These are phyloP conservation scores for Tephrocybe sp. DNA, from an alignment of 768 basidiomycete genomes.

Conservation along the genomic window DNA sequence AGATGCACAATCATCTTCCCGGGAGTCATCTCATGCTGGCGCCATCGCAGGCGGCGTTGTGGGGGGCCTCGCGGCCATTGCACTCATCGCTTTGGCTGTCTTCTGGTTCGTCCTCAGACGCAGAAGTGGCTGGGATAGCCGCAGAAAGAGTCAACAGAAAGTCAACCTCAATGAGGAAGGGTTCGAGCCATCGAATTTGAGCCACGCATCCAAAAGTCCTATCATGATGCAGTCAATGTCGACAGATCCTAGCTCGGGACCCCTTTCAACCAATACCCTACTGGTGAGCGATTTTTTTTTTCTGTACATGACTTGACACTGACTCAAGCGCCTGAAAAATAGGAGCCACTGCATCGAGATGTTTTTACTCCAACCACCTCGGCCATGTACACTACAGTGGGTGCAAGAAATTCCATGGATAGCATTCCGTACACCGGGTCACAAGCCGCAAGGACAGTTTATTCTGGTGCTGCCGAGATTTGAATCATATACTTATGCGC, in stretches of 20 bases:
- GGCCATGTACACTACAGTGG: constrained; percentile 27
- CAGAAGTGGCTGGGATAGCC: constrained; percentile 5
- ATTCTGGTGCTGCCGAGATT: constrained; percentile 31
- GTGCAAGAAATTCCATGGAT: constrained; percentile 29
- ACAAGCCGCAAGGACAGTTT: constrained; percentile 22
- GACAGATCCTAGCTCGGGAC: background rate
- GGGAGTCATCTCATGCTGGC: constrained; percentile 37
- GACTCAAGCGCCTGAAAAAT: background rate
- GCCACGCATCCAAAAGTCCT: background rate
- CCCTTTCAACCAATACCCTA: background rate
- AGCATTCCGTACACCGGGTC: constrained; percentile 22
- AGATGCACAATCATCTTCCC: background rate
- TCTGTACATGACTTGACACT: background rate
- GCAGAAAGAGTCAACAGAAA: background rate
- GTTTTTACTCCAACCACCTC: constrained; percentile 25
- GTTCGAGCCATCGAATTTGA: background rate
- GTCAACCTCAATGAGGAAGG: constrained; percentile 18
- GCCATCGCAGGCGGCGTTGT: constrained; percentile 64
- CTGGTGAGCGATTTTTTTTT: background rate
- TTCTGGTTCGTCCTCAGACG: constrained; percentile 37
- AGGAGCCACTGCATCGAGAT: constrained; percentile 16
- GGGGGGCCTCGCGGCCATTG: constrained; percentile 46
- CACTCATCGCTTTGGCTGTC: constrained; percentile 31
- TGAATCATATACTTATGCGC: constrained; percentile 13
- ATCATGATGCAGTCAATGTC: constrained; percentile 12